phyloP scores from a whole-genome alignment of 345 rosid genomes.

The Citrus trifoliata region DNA sequence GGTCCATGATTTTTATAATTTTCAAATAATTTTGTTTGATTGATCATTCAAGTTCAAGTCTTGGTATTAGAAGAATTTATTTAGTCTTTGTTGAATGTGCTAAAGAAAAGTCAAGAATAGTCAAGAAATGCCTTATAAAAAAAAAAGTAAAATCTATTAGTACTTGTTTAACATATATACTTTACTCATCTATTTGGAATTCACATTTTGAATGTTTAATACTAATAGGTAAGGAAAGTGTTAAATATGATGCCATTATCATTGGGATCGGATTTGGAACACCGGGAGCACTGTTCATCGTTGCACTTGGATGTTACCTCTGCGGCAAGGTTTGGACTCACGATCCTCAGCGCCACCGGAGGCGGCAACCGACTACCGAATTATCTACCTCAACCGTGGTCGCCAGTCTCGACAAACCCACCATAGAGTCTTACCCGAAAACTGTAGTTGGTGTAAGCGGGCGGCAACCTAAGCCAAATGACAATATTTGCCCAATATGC shows the following conservation, averaged over 20 bases:
- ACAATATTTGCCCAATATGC: constrained; percentile 52
- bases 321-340: neutral
- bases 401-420: constrained; percentile 3
- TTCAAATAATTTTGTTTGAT: too few species aligned
- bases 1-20: too few species aligned
- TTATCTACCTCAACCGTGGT: neutral
- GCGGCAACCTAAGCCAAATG: constrained; percentile 41
- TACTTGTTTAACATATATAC: neutral
- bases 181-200: neutral
- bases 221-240: constrained; percentile 12
- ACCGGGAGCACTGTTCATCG: constrained; percentile 6
- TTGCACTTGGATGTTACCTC: constrained; percentile 16
- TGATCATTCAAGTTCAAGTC: too few species aligned
- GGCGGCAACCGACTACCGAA: neutral
- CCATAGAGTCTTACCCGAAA: constrained; percentile 20
- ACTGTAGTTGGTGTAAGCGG: constrained; percentile 46
- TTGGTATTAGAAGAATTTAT: too few species aligned
- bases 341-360: neutral
- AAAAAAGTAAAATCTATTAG: too few species aligned
- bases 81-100: too few species aligned
- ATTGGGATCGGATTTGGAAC: constrained; percentile 10
- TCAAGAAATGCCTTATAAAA: too few species aligned
- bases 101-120: too few species aligned
- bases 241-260: constrained; percentile 16
- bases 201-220: neutral